These are phyloP conservation scores for Candida mesenterica DNA, from an alignment of 1,139 yeast genomes.

Conservation along the genomic window DNA sequence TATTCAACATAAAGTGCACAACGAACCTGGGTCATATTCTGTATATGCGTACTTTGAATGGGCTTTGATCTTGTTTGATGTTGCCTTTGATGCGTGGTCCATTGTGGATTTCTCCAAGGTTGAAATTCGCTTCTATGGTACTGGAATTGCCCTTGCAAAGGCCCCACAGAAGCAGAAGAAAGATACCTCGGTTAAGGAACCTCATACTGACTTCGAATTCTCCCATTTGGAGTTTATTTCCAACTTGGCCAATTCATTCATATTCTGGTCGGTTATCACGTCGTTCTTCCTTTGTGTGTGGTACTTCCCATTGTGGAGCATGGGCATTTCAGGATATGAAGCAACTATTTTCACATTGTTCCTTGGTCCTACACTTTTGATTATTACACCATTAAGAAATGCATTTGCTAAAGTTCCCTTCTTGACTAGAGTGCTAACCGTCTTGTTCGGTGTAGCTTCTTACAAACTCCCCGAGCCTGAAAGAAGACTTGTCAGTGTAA, in stretches of 20 bases:
- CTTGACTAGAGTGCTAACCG: slow-evolving; percentile 54
- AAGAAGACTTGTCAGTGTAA: slow-evolving; percentile 59
- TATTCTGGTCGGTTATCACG: slow-evolving; percentile 83
- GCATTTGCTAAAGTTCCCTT: slow-evolving; percentile 42
- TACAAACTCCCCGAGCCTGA: slow-evolving; percentile 68
- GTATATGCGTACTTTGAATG: slow-evolving; percentile 93
- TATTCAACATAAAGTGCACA: slow-evolving; percentile 89
- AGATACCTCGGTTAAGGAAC: neutral
- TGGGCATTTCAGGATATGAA: slow-evolving; percentile 97
- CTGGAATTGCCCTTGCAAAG: slow-evolving; percentile 17
- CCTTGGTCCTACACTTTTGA: slow-evolving; percentile 56
- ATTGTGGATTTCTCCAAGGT: slow-evolving; percentile 63
- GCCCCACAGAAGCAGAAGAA: slow-evolving; percentile 3
- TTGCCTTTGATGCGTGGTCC: slow-evolving; percentile 82
- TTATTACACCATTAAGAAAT: slow-evolving; percentile 50
- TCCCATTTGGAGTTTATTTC: slow-evolving; percentile 42
- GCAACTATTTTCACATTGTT: slow-evolving; percentile 57
- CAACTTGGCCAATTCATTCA: slow-evolving; percentile 57
- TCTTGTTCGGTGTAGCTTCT: slow-evolving; percentile 72
- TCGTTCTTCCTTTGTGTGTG: slow-evolving; percentile 84
- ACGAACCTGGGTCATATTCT: slow-evolving; percentile 90
- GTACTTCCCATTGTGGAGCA: slow-evolving; percentile 97
- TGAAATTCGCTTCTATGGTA: slow-evolving; percentile 36
- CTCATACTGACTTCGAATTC: slow-evolving; percentile 22
- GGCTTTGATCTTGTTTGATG: slow-evolving; percentile 79